These are phyloP conservation scores for Suhomyces wounanorum DNA, from an alignment of 1,139 yeast genomes.

Conservation along the genomic window DNA sequence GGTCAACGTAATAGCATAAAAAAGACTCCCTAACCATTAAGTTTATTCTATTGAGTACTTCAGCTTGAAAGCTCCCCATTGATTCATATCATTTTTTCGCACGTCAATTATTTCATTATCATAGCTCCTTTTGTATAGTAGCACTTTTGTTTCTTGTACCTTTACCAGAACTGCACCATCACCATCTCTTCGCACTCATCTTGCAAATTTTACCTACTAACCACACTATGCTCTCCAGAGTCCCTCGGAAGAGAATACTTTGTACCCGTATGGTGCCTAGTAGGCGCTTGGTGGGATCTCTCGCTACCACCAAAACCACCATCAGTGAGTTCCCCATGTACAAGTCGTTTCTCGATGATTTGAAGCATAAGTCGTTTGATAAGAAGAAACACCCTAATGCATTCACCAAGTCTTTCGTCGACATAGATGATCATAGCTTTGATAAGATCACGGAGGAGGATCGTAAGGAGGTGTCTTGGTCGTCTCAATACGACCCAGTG, in stretches of 20 bases:
- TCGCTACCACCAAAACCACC: constrained; percentile 8
- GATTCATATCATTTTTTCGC: too few species aligned
- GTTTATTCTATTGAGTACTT: too few species aligned
- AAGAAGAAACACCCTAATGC: constrained; percentile 13
- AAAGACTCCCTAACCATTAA: too few species aligned
- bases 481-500: constrained; percentile 46
- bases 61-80: too few species aligned
- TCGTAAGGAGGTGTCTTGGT: constrained; percentile 32
- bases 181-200: constrained; percentile 11
- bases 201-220: constrained; percentile 9
- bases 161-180: constrained; percentile 2
- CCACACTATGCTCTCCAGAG: constrained; percentile 8
- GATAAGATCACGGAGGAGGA: constrained; percentile 22
- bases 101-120: too few species aligned
- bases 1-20: too few species aligned
- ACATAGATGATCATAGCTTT: constrained; percentile 21
- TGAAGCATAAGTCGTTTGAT: constrained; percentile 12
- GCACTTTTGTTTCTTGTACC: background rate
- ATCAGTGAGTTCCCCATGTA: constrained; percentile 16
- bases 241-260: constrained; percentile 9
- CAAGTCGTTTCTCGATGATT: constrained; percentile 18
- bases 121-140: background rate
- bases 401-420: constrained; percentile 26
- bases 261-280: constrained; percentile 3
- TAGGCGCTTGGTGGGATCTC: constrained; percentile 5